A percentile compares a stretch with the other conserved stretches of the same genome.
Conservation (phyloP, 331 rosid genomes). For the Quercus lobata region DNA sequence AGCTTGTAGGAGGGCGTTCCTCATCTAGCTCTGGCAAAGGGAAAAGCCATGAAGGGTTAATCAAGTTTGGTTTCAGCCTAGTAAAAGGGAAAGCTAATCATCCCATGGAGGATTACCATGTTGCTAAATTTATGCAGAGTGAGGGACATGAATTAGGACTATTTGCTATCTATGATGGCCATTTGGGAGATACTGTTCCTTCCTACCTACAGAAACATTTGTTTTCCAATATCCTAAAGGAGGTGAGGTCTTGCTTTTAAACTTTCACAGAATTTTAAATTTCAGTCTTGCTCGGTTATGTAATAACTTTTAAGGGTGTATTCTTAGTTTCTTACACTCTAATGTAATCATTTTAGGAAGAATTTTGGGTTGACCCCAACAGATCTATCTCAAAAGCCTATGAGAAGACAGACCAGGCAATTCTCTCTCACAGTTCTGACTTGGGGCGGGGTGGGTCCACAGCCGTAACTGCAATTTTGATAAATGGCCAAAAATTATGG, state of each 20-base stretch:
- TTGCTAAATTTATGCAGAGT: conserved; percentile 71
- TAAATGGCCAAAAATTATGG: conserved; percentile 57
- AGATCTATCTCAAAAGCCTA: conserved; percentile 80
- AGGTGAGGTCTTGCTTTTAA: conserved; percentile 43
- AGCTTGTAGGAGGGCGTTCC: conserved; percentile 62
- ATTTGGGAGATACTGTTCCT: conserved; percentile 81
- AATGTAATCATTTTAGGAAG: conserved; percentile 50
- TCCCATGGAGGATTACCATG: conserved; percentile 99
- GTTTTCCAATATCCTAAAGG: conserved; percentile 72
- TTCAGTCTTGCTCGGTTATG: conserved; percentile 8
- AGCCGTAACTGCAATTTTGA: conserved; percentile 85
- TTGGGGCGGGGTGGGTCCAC: conserved; percentile 95
- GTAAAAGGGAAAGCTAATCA: conserved; percentile 94
- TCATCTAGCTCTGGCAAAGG: conserved; percentile 82
- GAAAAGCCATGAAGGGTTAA: conserved; percentile 54
- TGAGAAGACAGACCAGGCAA: conserved; percentile 83
- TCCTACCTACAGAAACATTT: conserved; percentile 87
- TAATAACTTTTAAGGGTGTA: not conserved
- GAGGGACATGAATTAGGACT: conserved; percentile 75
- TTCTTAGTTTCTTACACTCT: conserved; percentile 11
- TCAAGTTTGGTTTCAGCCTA: conserved; percentile 84
- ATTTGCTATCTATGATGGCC: conserved; percentile 94
- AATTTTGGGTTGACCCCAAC: conserved; percentile 76
- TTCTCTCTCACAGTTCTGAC: conserved; percentile 83
- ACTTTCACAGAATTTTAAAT: not conserved